phyloP scores from a whole-genome alignment of 176 grass and related monocot genomes.

The Echinochloa phyllopogon region DNA sequence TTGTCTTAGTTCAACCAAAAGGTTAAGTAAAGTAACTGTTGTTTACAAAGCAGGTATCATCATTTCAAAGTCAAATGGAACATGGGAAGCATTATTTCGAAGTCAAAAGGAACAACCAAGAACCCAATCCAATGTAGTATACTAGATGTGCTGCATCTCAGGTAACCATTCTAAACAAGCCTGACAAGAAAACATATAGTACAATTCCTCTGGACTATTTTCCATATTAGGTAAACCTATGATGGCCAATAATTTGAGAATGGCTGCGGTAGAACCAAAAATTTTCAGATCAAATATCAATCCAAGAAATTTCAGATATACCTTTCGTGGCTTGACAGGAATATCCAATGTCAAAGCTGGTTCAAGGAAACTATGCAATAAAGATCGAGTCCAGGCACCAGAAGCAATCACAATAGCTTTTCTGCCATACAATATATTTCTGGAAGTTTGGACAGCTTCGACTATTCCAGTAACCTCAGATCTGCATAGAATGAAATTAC shows the following conservation, averaged over 20 bases:
- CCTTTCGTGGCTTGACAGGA: constrained; percentile 93
- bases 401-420: constrained; percentile 84
- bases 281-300: constrained; percentile 28
- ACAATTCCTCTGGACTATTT: neutral
- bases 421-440: constrained; percentile 73
- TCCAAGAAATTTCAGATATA: constrained; percentile 39
- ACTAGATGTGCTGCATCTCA: constrained; percentile 23
- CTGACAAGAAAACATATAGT: constrained; percentile 10
- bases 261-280: neutral
- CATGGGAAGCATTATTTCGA: neutral
- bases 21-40: constrained; percentile 6
- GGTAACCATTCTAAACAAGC: constrained; percentile 8
- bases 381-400: constrained; percentile 81
- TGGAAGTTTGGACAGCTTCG: constrained; percentile 85
- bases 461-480: constrained; percentile 71
- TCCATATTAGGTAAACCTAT: neutral
- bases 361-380: constrained; percentile 68
- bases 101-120: neutral
- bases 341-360: constrained; percentile 61
- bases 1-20: constrained; percentile 2
- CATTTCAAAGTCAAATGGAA: neutral
- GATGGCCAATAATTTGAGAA: neutral
- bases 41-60: constrained; percentile 11
- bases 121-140: neutral
- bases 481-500: constrained; percentile 53